Conservation (phyloP, 1,284 basidiomycete species). For the Somion occarium region DNA sequence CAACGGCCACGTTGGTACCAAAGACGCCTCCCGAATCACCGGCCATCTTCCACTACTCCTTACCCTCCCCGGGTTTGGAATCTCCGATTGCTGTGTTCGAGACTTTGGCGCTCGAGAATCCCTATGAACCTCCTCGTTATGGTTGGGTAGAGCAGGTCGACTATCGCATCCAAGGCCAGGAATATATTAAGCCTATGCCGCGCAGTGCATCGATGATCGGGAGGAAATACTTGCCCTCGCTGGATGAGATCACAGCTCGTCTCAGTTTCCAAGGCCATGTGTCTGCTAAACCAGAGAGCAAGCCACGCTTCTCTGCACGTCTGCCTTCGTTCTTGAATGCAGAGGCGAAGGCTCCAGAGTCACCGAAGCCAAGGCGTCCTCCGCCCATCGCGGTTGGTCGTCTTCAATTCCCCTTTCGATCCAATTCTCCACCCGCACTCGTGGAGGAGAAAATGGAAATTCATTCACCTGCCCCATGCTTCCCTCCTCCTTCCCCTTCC, state of each 20-base stretch:
- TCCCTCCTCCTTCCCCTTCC: conserved; percentile 27
- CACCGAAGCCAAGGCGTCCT: conserved; percentile 25
- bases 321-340: conserved; percentile 43
- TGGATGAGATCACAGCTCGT: conserved; percentile 70
- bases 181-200: conserved; percentile 13
- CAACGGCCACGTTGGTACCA: conserved; percentile 49
- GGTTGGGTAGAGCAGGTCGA: conserved; percentile 67
- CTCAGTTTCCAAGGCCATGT: conserved; percentile 37
- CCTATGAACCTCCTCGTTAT: conserved; percentile 28
- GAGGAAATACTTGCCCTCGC: conserved; percentile 49
- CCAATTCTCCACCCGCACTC: conserved; percentile 14
- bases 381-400: conserved; percentile 45
- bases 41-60: conserved; percentile 60
- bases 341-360: neutral
- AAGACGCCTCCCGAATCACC: conserved; percentile 69
- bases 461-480: conserved; percentile 24
- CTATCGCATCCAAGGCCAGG: conserved; percentile 40
- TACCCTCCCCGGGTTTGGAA: conserved; percentile 62
- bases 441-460: conserved; percentile 19
- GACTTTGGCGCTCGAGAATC: conserved; percentile 35
- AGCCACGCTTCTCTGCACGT: conserved; percentile 25
- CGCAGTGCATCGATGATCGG: conserved; percentile 14
- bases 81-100: conserved; percentile 62
- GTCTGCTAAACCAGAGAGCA: conserved; percentile 15
- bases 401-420: conserved; percentile 33